Conservation (phyloP, 2,329 filamentous ascomycete genomes). For the Aspergillus neotritici region DNA sequence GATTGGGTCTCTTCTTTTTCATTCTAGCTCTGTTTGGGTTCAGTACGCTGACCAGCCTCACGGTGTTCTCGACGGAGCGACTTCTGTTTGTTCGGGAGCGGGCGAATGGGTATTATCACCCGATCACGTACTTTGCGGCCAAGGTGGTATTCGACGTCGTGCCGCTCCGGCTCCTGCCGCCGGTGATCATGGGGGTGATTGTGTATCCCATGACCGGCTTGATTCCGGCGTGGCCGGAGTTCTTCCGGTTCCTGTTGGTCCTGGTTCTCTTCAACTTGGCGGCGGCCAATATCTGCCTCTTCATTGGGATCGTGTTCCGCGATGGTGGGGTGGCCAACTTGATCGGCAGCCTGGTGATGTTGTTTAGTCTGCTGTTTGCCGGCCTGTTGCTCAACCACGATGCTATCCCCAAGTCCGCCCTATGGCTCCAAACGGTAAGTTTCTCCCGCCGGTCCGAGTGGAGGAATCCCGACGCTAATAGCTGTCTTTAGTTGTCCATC, state of each 20-base stretch:
- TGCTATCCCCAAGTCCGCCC: conserved; percentile 74
- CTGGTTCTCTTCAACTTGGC: conserved; percentile 94
- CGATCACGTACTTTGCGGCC: conserved; percentile 85
- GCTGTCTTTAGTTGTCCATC: conserved; percentile 64
- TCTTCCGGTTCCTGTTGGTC: conserved; percentile 85
- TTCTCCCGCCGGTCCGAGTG: not conserved
- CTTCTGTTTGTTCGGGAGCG: conserved; percentile 87
- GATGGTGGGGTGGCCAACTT: conserved; percentile 88
- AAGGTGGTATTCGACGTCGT: conserved; percentile 99
- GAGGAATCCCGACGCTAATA: conserved; percentile 9
- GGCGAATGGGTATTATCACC: conserved; percentile 94
- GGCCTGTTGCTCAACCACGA: conserved; percentile 92
- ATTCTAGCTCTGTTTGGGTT: conserved; percentile 93
- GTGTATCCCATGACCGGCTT: conserved; percentile 97
- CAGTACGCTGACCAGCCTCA: conserved; percentile 88
- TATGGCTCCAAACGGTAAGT: conserved; percentile 80
- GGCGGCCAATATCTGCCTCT: conserved; percentile 86
- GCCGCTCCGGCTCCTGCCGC: conserved; percentile 86
- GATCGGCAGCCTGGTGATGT: conserved; percentile 91
- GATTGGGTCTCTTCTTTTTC: conserved; percentile 96
- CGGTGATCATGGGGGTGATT: conserved; percentile 90
- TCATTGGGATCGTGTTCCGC: conserved; percentile 92
- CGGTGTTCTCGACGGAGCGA: conserved; percentile 85
- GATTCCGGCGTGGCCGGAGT: conserved; percentile 72
- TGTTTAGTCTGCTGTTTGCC: conserved; percentile 92